Conservation (phyloP, 352 stramenopile species). For the Phytopythium boreale region DNA sequence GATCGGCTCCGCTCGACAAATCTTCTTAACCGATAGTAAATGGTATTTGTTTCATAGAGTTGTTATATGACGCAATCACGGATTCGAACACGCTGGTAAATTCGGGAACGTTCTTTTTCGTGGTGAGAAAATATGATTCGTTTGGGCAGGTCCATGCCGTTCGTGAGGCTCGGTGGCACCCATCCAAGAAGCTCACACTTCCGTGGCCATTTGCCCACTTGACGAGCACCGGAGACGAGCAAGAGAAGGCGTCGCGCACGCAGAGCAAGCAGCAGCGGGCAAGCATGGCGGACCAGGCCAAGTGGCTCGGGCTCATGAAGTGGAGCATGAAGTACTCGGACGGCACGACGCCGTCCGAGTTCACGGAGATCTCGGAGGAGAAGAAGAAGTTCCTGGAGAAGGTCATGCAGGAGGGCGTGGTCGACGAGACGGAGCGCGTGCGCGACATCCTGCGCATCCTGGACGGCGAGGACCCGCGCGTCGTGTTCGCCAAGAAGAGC, state of each 20-base stretch:
- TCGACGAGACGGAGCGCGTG: slow-evolving; percentile 85
- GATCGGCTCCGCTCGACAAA: background rate
- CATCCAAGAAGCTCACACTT: background rate
- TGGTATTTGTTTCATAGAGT: background rate
- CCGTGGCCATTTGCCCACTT: background rate
- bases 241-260: background rate
- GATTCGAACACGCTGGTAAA: background rate
- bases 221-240: background rate
- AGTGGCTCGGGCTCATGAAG: slow-evolving; percentile 86
- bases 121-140: background rate
- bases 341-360: slow-evolving; percentile 61
- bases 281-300: slow-evolving; percentile 55
- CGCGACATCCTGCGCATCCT: slow-evolving; percentile 83
- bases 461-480: slow-evolving; percentile 65
- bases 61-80: background rate
- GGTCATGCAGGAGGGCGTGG: slow-evolving; percentile 81
- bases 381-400: slow-evolving; percentile 77
- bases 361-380: slow-evolving; percentile 72
- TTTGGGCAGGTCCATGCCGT: background rate
- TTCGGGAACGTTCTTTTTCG: slow-evolving; percentile 6
- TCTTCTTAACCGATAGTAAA: background rate
- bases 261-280: background rate
- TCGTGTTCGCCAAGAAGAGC: slow-evolving; percentile 53
- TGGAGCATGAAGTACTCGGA: slow-evolving; percentile 89
- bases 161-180: background rate